Percentiles rank a stretch among this genome's conserved stretches.
Conservation (phyloP, 208 protist genomes). For the Phytomonas serpens region DNA sequence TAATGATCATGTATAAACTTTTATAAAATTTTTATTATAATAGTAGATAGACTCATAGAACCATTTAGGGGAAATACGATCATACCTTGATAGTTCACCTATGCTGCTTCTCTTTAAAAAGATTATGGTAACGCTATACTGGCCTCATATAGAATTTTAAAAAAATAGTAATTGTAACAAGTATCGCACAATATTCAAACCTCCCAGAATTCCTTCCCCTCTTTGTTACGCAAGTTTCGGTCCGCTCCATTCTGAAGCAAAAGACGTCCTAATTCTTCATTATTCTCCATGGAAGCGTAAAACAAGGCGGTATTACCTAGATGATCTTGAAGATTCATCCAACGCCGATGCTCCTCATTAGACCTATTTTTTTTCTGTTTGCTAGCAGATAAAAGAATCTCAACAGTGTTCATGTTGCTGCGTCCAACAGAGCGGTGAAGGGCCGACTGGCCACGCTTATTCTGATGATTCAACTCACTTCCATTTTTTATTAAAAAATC, state of each 20-base stretch:
- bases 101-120: background rate
- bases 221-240: constrained; percentile 76
- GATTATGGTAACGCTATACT: background rate
- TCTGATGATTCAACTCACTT: constrained; percentile 52
- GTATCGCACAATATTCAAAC: constrained; percentile 27
- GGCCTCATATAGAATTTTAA: background rate
- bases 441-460: constrained; percentile 60
- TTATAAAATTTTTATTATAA: background rate
- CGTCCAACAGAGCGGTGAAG: constrained; percentile 77
- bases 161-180: background rate
- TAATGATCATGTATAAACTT: constrained; percentile 2
- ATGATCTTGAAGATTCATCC: constrained; percentile 76
- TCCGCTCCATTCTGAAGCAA: constrained; percentile 76
- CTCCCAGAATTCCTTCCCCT: constrained; percentile 87
- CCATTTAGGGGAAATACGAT: background rate
- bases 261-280: constrained; percentile 81
- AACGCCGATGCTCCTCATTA: constrained; percentile 33
- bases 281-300: constrained; percentile 89
- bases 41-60: background rate
- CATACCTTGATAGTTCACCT: background rate
- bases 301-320: constrained; percentile 83
- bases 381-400: constrained; percentile 60
- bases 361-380: background rate
- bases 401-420: constrained; percentile 62
- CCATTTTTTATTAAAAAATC: constrained; percentile 60